phyloP scores from a whole-genome alignment of 2,329 filamentous ascomycete genomes.

The Nemania sp. region DNA sequence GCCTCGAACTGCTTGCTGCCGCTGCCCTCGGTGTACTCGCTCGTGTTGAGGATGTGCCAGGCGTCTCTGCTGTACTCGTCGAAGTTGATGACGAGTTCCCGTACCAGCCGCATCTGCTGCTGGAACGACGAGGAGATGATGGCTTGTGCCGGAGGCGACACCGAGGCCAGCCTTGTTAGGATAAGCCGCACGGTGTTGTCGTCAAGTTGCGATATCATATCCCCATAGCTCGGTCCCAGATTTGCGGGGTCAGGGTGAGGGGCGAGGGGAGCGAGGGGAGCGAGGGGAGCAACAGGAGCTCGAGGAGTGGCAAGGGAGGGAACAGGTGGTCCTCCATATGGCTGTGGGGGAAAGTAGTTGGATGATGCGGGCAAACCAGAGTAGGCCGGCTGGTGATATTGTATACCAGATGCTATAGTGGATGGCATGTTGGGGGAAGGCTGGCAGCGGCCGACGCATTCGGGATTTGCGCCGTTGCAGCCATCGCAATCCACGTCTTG shows the following conservation, averaged over 20 bases:
- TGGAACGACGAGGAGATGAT: slow-evolving; percentile 1
- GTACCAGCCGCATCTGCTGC: not conserved
- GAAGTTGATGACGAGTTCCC: slow-evolving; percentile 10
- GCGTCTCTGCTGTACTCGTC: not conserved
- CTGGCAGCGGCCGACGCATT: not conserved
- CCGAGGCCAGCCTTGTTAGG: not conserved
- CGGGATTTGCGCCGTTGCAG: not conserved
- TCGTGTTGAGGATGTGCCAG: slow-evolving; percentile 17
- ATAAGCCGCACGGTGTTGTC: not conserved
- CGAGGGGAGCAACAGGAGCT: too few species aligned
- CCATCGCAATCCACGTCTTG: not conserved
- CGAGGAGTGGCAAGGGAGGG: not conserved
- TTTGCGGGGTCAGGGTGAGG: not conserved
- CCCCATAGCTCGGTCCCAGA: not conserved
- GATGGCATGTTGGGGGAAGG: not conserved
- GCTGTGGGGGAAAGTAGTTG: not conserved
- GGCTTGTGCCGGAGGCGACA: not conserved
- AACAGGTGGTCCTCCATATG: not conserved
- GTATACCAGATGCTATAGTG: not conserved
- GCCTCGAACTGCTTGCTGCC: slow-evolving; percentile 5
- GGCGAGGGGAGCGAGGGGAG: not conserved
- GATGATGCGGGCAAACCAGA: not conserved
- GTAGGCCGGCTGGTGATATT: not conserved
- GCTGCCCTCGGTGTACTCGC: not conserved
- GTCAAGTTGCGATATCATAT: slow-evolving; percentile 9